A percentile compares a stretch with the other conserved stretches of the same genome.
These are phyloP conservation scores for Geoglossum glabrum DNA, from an alignment of 495 filamentous ascomycete species.

Conservation along the genomic window DNA sequence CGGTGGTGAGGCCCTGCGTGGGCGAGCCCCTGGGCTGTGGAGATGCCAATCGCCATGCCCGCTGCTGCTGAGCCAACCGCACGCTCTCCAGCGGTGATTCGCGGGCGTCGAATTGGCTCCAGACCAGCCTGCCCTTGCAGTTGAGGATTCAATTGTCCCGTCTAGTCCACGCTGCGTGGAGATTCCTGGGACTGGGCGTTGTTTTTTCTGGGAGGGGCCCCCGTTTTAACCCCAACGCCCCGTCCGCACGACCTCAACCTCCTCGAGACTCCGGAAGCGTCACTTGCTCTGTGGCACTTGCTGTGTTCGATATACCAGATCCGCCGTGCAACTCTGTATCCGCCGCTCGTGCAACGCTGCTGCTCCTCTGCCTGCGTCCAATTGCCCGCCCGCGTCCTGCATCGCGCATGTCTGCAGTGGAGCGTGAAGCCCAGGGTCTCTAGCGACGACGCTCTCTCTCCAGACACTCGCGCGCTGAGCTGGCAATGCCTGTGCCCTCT, in stretches of 20 bases:
- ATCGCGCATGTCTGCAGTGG: neutral
- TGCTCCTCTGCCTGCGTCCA: too few relatives aligned
- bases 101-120: neutral
- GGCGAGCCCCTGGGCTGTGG: neutral
- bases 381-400: neutral
- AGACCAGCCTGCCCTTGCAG: neutral
- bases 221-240: too few relatives aligned
- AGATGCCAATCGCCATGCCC: neutral
- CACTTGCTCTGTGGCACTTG: too few relatives aligned
- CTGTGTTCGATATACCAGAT: too few relatives aligned
- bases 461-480: neutral
- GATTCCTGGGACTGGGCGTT: too few relatives aligned
- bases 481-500: constrained; percentile 1
- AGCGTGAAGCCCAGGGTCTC: neutral
- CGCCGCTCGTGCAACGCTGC: too few relatives aligned
- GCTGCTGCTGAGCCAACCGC: neutral
- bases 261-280: too few relatives aligned
- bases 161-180: too few relatives aligned
- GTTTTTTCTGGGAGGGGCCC: too few relatives aligned
- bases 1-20: neutral
- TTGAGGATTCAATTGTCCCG: too few relatives aligned
- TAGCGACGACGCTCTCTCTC: neutral
- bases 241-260: too few relatives aligned
- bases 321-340: too few relatives aligned
- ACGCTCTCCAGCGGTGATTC: neutral